A percentile compares a stretch with the other conserved stretches of the same genome.
These are phyloP conservation scores for Cryomyces minteri DNA, from an alignment of 495 filamentous ascomycete genomes.

Conservation along the genomic window DNA sequence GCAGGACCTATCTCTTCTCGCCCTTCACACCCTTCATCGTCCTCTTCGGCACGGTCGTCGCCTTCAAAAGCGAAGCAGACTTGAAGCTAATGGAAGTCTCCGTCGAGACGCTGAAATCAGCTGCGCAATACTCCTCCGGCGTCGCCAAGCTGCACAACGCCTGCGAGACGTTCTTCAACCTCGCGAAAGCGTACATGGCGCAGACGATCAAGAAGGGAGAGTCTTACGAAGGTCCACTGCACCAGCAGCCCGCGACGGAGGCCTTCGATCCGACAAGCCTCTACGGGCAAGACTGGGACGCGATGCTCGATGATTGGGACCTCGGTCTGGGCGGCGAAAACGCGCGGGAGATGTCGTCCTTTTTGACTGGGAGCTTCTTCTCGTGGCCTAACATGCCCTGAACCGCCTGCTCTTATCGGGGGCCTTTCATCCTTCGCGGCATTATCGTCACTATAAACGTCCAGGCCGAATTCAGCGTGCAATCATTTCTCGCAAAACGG, in stretches of 20 bases:
- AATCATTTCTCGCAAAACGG: too few relatives aligned
- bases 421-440: not conserved
- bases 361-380: not conserved
- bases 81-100: constrained; percentile 2
- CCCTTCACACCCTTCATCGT: constrained; percentile 5
- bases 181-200: not conserved
- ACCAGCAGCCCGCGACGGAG: not conserved
- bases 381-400: not conserved
- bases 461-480: too few relatives aligned
- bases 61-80: constrained; percentile 1
- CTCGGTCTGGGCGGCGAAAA: constrained; percentile 1
- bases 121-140: constrained; percentile 1
- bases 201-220: not conserved
- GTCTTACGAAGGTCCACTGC: not conserved
- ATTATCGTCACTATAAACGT: not conserved
- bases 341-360: constrained; percentile 3
- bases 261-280: not conserved
- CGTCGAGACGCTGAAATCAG: constrained; percentile 3
- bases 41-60: constrained; percentile 4
- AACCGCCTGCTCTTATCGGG: not conserved
- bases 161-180: not conserved
- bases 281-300: constrained; percentile 2
- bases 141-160: constrained; percentile 3
- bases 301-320: constrained; percentile 4
- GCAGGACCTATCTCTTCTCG: constrained; percentile 3